Base-by-base conservation (phyloP, 805 yeast species). In the Suhomyces pyralidae region DNA sequence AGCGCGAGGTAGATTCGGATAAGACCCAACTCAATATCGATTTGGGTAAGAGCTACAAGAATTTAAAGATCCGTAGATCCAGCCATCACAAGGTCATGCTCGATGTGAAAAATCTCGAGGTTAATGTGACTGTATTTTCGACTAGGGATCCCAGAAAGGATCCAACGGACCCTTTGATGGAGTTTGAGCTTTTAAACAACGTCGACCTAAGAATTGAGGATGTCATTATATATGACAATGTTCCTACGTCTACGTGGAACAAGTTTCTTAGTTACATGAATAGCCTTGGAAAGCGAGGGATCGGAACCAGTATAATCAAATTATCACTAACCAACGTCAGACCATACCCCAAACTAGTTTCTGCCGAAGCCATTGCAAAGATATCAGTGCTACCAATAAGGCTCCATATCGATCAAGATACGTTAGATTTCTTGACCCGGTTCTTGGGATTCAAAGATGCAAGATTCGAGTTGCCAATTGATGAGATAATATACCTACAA, bases 181-280 rank as follows among this genome's bases (percentile, higher is more conserved):
- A 67, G 7, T 74, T 77, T 17, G 84, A 81, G 48, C 45, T 78
- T 3, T 65, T 86, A 10, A 84, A 77, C 61, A 69, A 74, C 5
- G 65, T 85, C 10, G 78, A 71, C 12, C 44, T 90, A 1, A 66
- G 71, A 12, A 69, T 87, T 3, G 77, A 77, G 7, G 81, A 83
- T 40, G 70, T 89, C 45, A 84, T 81, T 48, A 74, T 90, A 2
- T 70, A 81, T 50, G 97, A 92, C 65, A 87, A 89, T 62, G 84
- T 92, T 1, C 86, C 90, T 0, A 81, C 91, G 0, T 93, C 97
- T 0, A 86, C 96, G 0, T 93, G 97, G 97, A 88, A 90, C 60
- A 88, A 87, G 69, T 84, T 91, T 65, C 74, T 85, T 28, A 83
- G 92, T 1, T 81, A 84, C 58, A 77, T 87, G 81, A 79, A 83